A percentile compares a stretch with the other conserved stretches of the same genome.
phyloP scores from a whole-genome alignment of 208 protist genomes.

The Porcisia deanei region DNA sequence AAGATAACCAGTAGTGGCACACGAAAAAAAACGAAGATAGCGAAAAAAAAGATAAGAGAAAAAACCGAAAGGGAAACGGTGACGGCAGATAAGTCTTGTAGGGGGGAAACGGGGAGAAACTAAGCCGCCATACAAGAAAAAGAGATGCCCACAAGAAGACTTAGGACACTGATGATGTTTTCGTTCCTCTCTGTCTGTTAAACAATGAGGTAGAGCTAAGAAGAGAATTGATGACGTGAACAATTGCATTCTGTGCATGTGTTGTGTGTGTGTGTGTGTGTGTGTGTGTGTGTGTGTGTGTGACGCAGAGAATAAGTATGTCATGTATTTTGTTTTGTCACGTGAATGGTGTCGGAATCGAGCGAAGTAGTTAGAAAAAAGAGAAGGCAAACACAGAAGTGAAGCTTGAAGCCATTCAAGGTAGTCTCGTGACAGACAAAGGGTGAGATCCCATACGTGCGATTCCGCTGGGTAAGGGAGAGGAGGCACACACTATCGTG shows the following conservation, averaged over 20 bases:
- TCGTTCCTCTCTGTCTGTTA: not conserved
- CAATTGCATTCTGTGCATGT: conserved; percentile 1
- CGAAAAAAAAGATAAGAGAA: conserved; percentile 1
- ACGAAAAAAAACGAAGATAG: not conserved
- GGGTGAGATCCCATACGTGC: not conserved
- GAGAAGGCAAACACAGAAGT: not conserved
- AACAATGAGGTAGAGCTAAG: not conserved
- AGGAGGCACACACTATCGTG: not conserved
- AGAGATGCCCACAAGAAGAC: not conserved
- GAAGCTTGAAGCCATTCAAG: not conserved
- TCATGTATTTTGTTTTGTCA: not conserved
- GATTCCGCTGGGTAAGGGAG: not conserved
- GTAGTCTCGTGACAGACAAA: not conserved
- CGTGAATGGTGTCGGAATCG: not conserved
- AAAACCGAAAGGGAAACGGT: not conserved
- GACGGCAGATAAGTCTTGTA: not conserved
- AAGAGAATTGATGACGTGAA: conserved; percentile 4
- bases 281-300: not conserved
- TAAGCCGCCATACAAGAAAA: not conserved
- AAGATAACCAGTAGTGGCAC: not conserved
- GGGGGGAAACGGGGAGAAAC: not conserved
- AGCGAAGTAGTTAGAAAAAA: not conserved
- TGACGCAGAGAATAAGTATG: not conserved
- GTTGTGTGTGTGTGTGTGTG: not conserved
- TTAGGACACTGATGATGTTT: not conserved